Conservation (phyloP, 148 eudicot genomes). For the Persicaria maculosa region DNA sequence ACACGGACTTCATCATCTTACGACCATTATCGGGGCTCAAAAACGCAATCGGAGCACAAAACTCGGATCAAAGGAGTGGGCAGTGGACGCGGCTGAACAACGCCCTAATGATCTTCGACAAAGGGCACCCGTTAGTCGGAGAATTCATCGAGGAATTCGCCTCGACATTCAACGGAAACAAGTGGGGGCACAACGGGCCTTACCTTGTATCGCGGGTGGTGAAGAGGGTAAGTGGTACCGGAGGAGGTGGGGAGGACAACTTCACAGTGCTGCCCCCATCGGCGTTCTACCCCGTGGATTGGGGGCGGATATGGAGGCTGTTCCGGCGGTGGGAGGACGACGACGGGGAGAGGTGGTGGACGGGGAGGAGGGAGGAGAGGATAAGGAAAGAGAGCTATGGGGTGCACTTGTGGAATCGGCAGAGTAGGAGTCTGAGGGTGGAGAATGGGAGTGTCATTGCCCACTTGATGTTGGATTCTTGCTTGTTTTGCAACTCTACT, state of each 20-base stretch:
- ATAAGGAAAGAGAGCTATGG: slow-evolving; percentile 46
- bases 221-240: neutral
- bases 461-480: slow-evolving; percentile 30
- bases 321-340: neutral
- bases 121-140: neutral
- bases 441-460: slow-evolving; percentile 65
- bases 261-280: slow-evolving; percentile 1
- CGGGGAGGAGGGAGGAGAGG: slow-evolving; percentile 17
- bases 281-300: slow-evolving; percentile 7
- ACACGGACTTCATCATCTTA: slow-evolving; percentile 10
- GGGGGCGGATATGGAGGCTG: neutral
- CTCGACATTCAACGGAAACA: slow-evolving; percentile 2
- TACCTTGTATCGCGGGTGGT: slow-evolving; percentile 8
- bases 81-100: slow-evolving; percentile 8
- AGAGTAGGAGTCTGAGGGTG: slow-evolving; percentile 39
- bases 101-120: slow-evolving; percentile 13
- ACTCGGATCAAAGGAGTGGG: neutral
- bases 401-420: slow-evolving; percentile 78
- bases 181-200: slow-evolving; percentile 12
- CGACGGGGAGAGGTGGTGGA: neutral
- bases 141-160: slow-evolving; percentile 9
- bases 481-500: slow-evolving; percentile 51
- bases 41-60: slow-evolving; percentile 5
- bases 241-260: neutral
- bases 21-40: neutral